These are phyloP conservation scores for Solanum arcanum DNA, from an alignment of 257 asterid genomes.

Conservation along the genomic window DNA sequence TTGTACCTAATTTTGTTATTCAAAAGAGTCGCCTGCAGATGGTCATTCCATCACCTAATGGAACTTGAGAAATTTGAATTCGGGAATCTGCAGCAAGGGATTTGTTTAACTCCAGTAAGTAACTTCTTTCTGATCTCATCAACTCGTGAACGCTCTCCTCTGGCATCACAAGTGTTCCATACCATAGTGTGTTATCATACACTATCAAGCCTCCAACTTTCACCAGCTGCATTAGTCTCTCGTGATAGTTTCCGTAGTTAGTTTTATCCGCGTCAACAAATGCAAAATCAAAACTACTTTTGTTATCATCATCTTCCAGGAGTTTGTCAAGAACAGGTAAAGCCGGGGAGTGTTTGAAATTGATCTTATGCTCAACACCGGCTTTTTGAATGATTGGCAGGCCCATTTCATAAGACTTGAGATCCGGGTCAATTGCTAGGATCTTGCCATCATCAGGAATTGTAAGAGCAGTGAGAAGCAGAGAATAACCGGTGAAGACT, in stretches of 20 bases:
- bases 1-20: not conserved
- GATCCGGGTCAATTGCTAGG: constrained; percentile 24
- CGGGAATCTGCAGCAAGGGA: constrained; percentile 15
- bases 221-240: constrained; percentile 32
- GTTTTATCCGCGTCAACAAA: constrained; percentile 50
- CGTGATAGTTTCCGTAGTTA: constrained; percentile 35
- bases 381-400: constrained; percentile 25
- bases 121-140: not conserved
- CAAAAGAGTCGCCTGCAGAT: constrained; percentile 10
- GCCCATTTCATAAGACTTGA: constrained; percentile 17
- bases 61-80: constrained; percentile 6
- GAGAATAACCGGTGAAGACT: constrained; percentile 24
- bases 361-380: constrained; percentile 31
- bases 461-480: constrained; percentile 16
- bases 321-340: constrained; percentile 24
- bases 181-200: constrained; percentile 59
- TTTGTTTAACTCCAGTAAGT: constrained; percentile 10
- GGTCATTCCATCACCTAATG: constrained; percentile 25
- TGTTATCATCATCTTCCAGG: constrained; percentile 10
- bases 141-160: constrained; percentile 11
- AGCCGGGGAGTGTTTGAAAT: constrained; percentile 24
- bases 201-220: constrained; percentile 33
- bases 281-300: constrained; percentile 33
- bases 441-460: constrained; percentile 25
- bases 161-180: constrained; percentile 25